phyloP scores from a whole-genome alignment of 352 stramenopile species.

The Globisporangium canariense region DNA sequence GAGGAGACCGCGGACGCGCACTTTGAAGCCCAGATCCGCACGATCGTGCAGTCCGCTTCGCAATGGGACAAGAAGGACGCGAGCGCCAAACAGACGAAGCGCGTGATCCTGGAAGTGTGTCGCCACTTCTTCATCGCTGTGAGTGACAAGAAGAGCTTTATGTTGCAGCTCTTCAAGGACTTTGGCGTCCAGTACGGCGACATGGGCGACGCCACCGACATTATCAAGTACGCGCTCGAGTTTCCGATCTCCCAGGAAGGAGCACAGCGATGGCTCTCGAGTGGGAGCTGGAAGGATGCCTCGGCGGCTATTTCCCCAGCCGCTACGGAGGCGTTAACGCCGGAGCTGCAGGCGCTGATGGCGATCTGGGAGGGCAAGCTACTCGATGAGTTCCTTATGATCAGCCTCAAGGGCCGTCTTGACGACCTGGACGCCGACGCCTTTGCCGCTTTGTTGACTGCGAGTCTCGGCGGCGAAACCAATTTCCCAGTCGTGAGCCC shows the following conservation, averaged over 20 bases:
- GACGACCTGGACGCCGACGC: conserved; percentile 53
- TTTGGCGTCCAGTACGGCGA: conserved; percentile 67
- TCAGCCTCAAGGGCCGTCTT: conserved; percentile 69
- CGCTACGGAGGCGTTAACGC: neutral
- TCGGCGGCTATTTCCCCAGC: neutral
- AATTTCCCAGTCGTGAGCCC: conserved; percentile 55
- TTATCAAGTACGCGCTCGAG: conserved; percentile 58
- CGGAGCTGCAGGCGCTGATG: conserved; percentile 28
- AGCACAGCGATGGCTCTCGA: conserved; percentile 47
- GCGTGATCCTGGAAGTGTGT: conserved; percentile 32
- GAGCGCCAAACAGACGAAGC: conserved; percentile 22
- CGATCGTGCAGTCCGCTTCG: conserved; percentile 33
- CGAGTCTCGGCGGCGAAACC: conserved; percentile 44
- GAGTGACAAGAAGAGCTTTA: conserved; percentile 60
- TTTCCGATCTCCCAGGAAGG: conserved; percentile 42
- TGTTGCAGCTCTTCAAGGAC: conserved; percentile 68
- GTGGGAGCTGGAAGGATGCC: conserved; percentile 49
- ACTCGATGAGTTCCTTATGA: conserved; percentile 77
- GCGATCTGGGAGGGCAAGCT: conserved; percentile 75
- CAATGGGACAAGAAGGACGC: conserved; percentile 25
- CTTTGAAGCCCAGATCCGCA: conserved; percentile 46
- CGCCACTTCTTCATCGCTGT: conserved; percentile 52
- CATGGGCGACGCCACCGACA: conserved; percentile 46
- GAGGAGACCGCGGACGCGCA: conserved; percentile 30
- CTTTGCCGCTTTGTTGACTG: conserved; percentile 48